Percentiles rank a stretch among this genome's conserved stretches.
These are phyloP conservation scores for Hanseniaspora osmophila DNA, from an alignment of 805 yeast species.

Conservation along the genomic window DNA sequence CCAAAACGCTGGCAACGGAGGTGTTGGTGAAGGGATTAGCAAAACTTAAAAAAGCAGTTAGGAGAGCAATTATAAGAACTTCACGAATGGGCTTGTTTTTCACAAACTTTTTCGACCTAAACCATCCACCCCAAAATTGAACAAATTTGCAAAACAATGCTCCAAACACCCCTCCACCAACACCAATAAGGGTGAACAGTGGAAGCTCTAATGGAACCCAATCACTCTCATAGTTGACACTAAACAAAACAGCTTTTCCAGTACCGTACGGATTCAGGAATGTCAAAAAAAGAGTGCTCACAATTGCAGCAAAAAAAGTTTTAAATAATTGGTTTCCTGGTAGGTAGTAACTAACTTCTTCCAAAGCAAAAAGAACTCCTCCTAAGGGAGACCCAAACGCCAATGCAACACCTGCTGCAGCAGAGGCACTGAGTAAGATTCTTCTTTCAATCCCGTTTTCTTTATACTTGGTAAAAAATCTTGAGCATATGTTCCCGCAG, in stretches of 20 bases:
- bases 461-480: constrained; percentile 32
- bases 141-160: constrained; percentile 34
- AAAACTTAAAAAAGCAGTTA: constrained; percentile 35
- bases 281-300: constrained; percentile 36
- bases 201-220: constrained; percentile 38
- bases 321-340: constrained; percentile 41
- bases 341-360: constrained; percentile 41
- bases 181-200: constrained; percentile 33
- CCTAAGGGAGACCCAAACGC: constrained; percentile 51
- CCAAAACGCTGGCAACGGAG: constrained; percentile 35
- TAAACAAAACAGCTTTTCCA: constrained; percentile 42
- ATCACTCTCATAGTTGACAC: constrained; percentile 34
- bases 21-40: constrained; percentile 36
- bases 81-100: constrained; percentile 30
- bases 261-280: constrained; percentile 46
- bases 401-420: constrained; percentile 45
- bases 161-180: constrained; percentile 41
- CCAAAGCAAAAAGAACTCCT: constrained; percentile 42
- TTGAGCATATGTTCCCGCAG: constrained; percentile 39
- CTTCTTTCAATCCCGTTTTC: constrained; percentile 36
- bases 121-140: constrained; percentile 27
- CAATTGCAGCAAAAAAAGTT: constrained; percentile 41
- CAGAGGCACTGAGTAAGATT: constrained; percentile 41
- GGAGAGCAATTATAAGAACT: constrained; percentile 28
- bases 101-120: constrained; percentile 23